Conservation (phyloP, 2,329 filamentous ascomycete genomes). For the Septoria petroselini region DNA sequence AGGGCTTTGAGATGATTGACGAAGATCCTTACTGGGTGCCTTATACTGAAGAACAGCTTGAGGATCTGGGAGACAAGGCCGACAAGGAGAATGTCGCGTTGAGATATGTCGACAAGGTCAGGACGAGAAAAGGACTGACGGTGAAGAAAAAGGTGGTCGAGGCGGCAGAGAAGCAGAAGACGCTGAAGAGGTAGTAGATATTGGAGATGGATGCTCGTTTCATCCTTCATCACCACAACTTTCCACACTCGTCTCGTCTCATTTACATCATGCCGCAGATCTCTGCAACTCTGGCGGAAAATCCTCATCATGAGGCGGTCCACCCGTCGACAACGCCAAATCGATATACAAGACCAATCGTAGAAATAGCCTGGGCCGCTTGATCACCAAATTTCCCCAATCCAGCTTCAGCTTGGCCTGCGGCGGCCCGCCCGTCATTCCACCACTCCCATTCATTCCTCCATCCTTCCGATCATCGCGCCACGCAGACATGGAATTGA, state of each 20-base stretch:
- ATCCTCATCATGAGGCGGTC: conserved; percentile 24
- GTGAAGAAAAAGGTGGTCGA: conserved; percentile 69
- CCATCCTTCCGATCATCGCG: conserved; percentile 19
- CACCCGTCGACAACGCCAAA: conserved; percentile 22
- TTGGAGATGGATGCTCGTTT: not conserved
- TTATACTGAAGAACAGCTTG: conserved; percentile 90
- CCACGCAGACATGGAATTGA: conserved; percentile 24
- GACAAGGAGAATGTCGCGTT: conserved; percentile 96
- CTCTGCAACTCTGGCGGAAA: conserved; percentile 26
- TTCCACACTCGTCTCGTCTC: too few relatives aligned
- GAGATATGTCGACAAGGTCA: conserved; percentile 87
- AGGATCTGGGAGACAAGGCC: conserved; percentile 90
- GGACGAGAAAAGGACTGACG: conserved; percentile 81
- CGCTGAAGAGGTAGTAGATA: conserved; percentile 59
- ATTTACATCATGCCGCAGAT: conserved; percentile 10
- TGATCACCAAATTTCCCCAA: conserved; percentile 27
- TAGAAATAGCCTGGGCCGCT: conserved; percentile 25
- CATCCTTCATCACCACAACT: too few relatives aligned
- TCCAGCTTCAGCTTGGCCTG: conserved; percentile 23
- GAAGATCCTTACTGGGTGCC: conserved; percentile 98
- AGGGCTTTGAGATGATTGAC: conserved; percentile 87
- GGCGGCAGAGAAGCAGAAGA: conserved; percentile 91
- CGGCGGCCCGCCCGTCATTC: not conserved
- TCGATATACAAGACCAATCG: conserved; percentile 25
- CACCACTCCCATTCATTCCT: conserved; percentile 15